Percentiles rank a stretch among this genome's conserved stretches.
phyloP scores from a whole-genome alignment of 1,284 basidiomycete genomes.

The Boletus holoroseus region DNA sequence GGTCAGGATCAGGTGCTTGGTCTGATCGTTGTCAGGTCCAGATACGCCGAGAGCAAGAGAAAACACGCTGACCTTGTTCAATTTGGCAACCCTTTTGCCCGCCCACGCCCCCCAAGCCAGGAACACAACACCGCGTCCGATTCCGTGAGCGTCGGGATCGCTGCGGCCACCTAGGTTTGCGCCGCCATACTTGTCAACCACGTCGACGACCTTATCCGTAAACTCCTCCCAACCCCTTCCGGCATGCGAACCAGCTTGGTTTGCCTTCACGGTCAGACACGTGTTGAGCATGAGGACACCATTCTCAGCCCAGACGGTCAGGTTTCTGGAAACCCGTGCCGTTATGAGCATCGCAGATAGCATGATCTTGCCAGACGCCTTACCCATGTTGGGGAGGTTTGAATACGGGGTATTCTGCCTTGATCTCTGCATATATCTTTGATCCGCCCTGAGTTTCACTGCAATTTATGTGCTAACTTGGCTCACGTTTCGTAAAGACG shows the following conservation, averaged over 20 bases:
- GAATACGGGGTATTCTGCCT: slow-evolving; percentile 77
- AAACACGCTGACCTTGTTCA: slow-evolving; percentile 59
- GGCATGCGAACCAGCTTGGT: slow-evolving; percentile 76
- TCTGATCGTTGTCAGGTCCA: slow-evolving; percentile 43
- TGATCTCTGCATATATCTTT: slow-evolving; percentile 87
- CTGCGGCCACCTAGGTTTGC: slow-evolving; percentile 51
- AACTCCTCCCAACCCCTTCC: slow-evolving; percentile 86
- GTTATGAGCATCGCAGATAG: slow-evolving; percentile 16
- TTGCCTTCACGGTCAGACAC: slow-evolving; percentile 78
- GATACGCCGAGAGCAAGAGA: slow-evolving; percentile 7
- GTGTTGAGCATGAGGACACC: slow-evolving; percentile 93
- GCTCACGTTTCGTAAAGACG: slow-evolving; percentile 74
- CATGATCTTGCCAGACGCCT: slow-evolving; percentile 34
- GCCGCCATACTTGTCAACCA: slow-evolving; percentile 73
- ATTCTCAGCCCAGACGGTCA: slow-evolving; percentile 79
- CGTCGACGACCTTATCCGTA: slow-evolving; percentile 62
- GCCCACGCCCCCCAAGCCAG: slow-evolving; percentile 90
- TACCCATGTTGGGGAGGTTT: slow-evolving; percentile 80
- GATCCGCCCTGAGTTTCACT: slow-evolving; percentile 11
- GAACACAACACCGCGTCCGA: slow-evolving; percentile 75
- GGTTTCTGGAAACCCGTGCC: slow-evolving; percentile 45
- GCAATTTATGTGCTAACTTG: slow-evolving; percentile 9
- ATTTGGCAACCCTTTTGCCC: slow-evolving; percentile 74
- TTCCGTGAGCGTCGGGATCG: slow-evolving; percentile 42
- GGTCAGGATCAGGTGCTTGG: slow-evolving; percentile 77